Percentiles rank a stretch among this genome's conserved stretches.
These are phyloP conservation scores for Candida pini DNA, from an alignment of 805 yeast genomes.

Conservation along the genomic window DNA sequence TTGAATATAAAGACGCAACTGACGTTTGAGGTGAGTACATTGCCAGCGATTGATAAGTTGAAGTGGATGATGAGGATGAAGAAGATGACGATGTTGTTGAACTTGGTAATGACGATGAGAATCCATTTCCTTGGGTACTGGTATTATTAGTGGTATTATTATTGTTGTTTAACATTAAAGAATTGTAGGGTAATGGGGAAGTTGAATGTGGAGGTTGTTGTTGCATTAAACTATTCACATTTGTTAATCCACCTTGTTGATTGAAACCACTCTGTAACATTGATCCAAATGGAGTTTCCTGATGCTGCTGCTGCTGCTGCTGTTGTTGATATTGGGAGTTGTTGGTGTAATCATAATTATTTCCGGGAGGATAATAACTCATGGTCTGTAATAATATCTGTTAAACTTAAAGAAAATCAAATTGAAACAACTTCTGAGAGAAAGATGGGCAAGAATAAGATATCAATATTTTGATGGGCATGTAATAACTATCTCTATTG, in stretches of 20 bases:
- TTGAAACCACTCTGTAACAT: slow-evolving; percentile 16
- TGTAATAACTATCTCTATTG: no score
- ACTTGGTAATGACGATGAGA: slow-evolving; percentile 3
- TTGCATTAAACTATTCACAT: slow-evolving; percentile 1
- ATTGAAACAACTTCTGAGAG: no score
- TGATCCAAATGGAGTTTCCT: slow-evolving; percentile 5
- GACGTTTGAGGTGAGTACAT: slow-evolving; percentile 24
- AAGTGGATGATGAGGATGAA: slow-evolving; percentile 15
- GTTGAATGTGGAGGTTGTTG: slow-evolving; percentile 1
- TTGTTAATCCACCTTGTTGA: slow-evolving; percentile 5
- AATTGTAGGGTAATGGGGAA: slow-evolving; percentile 12
- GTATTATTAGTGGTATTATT: no score
- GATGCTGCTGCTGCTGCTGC: slow-evolving; percentile 4
- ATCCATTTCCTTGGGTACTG: background rate
- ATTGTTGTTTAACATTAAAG: slow-evolving; percentile 8
- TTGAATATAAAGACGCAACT: slow-evolving; percentile 20
- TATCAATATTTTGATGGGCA: no score
- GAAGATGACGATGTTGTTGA: slow-evolving; percentile 13
- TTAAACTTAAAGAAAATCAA: no score
- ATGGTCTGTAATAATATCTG: no score
- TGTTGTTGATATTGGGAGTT: background rate
- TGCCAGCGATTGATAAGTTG: slow-evolving; percentile 20
- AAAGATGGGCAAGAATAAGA: no score
- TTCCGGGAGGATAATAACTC: no score
- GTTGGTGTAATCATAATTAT: background rate